Base-by-base conservation (phyloP, 2,329 filamentous ascomycete species). In the Fonsecaea nubica region DNA sequence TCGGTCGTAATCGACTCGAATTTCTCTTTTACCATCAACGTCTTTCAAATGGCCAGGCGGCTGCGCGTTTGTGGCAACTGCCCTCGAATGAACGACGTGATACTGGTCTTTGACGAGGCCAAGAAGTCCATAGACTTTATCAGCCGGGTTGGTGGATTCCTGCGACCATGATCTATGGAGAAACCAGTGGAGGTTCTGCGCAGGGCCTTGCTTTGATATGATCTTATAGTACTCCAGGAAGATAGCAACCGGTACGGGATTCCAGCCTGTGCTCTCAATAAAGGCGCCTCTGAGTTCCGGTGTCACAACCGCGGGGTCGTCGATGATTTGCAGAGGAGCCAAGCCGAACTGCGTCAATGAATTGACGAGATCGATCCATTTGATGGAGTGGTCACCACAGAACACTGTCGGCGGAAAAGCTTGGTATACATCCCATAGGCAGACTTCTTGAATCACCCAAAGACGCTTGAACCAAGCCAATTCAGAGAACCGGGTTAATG, bases 371-470 rank as follows among this genome's bases (percentile, higher is more conserved):
- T 50, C 45, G 30, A 50, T 25, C 45, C 45, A 50, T 13, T 50
- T 10, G 18, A 50, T 25, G 10, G 6, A 12, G 45, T 25, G 45
- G 10, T 30, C 18, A 50, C 45, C 45, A 21, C 45, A 50, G 45
- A 50, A 10, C 12, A 50, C 25, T 30, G 25, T 10, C 10, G 45
- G 45, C 18, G 45, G 45, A 18, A 50, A 50, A 50, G 45, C 45
- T 6, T 30, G 10, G 21, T 50, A 30, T 5, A 50, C 18, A 13
- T 50, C 45, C 45, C 45, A 50, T 10, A 50, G 45, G 18, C 45
- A 50, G 45, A 50, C 45, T 50, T 50, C 45, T 50, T 50, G 45
- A 50, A 50, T 13, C 21, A 50, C 45, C 45, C 45, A 50, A 9
- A 50, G 21, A 10, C 45, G 45, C 45, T 9, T 50, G 21, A 50